These are phyloP conservation scores for Yamadazyma sp. DNA, from an alignment of 1,139 yeast species.

Conservation along the genomic window DNA sequence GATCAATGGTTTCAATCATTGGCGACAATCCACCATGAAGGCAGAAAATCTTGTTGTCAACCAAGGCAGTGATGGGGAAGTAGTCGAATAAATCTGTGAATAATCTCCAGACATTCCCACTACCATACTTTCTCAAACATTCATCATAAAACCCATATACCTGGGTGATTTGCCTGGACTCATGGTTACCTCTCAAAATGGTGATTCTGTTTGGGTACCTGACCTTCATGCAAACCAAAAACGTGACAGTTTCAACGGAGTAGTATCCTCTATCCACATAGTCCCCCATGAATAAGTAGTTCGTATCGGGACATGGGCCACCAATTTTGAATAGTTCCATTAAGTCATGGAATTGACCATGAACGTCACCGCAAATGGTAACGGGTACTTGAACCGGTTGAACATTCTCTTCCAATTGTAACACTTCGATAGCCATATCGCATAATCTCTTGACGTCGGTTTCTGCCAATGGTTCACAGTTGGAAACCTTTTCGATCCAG, in stretches of 20 bases:
- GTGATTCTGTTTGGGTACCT: constrained; percentile 94
- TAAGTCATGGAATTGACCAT: constrained; percentile 95
- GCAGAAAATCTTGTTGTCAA: constrained; percentile 87
- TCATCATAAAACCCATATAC: constrained; percentile 98
- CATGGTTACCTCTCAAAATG: constrained; percentile 94
- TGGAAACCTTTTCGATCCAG: constrained; percentile 79
- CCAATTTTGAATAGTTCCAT: constrained; percentile 87
- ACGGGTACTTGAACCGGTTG: constrained; percentile 93
- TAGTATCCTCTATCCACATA: constrained; percentile 97
- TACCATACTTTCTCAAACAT: constrained; percentile 91
- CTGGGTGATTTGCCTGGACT: constrained; percentile 94
- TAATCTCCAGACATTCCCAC: constrained; percentile 89
- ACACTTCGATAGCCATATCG: constrained; percentile 85
- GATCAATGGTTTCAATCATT: constrained; percentile 84
- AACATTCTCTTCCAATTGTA: constrained; percentile 89
- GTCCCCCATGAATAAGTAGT: constrained; percentile 87
- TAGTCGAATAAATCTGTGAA: constrained; percentile 84
- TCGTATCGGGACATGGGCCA: constrained; percentile 86
- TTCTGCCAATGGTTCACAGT: constrained; percentile 84
- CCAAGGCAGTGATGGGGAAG: constrained; percentile 89
- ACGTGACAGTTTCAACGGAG: constrained; percentile 86
- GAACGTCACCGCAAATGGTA: constrained; percentile 97
- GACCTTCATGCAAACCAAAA: constrained; percentile 88
- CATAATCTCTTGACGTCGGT: constrained; percentile 80
- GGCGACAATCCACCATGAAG: constrained; percentile 97